Conservation (phyloP, 148 eudicot genomes). For the Fagopyrum esculentum region DNA sequence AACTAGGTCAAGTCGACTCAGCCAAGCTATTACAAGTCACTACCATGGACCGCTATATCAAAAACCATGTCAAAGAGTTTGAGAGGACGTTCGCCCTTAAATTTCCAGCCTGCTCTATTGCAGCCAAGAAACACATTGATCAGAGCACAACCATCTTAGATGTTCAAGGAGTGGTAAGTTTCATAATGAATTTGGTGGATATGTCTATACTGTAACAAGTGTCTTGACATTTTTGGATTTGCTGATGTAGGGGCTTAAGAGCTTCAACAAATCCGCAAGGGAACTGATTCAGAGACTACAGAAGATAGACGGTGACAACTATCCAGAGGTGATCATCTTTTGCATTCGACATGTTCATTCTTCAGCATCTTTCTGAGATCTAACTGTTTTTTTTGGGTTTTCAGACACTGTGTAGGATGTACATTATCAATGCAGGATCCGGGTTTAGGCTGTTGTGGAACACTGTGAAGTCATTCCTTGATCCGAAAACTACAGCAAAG, state of each 20-base stretch:
- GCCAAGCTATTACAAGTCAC: slow-evolving; percentile 78
- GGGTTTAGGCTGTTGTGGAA: slow-evolving; percentile 91
- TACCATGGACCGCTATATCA: slow-evolving; percentile 64
- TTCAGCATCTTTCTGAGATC: neutral
- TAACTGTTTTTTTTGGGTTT: slow-evolving; percentile 5
- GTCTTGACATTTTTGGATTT: neutral
- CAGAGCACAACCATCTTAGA: slow-evolving; percentile 90
- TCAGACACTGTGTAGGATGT: slow-evolving; percentile 80
- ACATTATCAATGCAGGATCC: slow-evolving; percentile 94
- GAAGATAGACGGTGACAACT: slow-evolving; percentile 74
- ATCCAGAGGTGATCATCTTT: slow-evolving; percentile 57
- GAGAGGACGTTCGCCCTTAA: slow-evolving; percentile 60
- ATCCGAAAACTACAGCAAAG: slow-evolving; percentile 83
- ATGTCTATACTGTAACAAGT: neutral
- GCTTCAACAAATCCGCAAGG: slow-evolving; percentile 77
- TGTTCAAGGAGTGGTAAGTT: slow-evolving; percentile 92
- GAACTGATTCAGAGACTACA: slow-evolving; percentile 79
- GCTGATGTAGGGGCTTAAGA: slow-evolving; percentile 62
- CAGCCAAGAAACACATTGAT: slow-evolving; percentile 76
- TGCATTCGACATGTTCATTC: neutral
- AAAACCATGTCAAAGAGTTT: slow-evolving; percentile 82
- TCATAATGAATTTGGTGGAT: neutral
- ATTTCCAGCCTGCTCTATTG: slow-evolving; percentile 82
- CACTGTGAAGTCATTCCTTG: slow-evolving; percentile 83
- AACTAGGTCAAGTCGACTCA: slow-evolving; percentile 67